Percentiles rank a stretch among this genome's conserved stretches.
phyloP scores from a whole-genome alignment of 192 early-diverging fungal species.

The Podila verticillata region DNA sequence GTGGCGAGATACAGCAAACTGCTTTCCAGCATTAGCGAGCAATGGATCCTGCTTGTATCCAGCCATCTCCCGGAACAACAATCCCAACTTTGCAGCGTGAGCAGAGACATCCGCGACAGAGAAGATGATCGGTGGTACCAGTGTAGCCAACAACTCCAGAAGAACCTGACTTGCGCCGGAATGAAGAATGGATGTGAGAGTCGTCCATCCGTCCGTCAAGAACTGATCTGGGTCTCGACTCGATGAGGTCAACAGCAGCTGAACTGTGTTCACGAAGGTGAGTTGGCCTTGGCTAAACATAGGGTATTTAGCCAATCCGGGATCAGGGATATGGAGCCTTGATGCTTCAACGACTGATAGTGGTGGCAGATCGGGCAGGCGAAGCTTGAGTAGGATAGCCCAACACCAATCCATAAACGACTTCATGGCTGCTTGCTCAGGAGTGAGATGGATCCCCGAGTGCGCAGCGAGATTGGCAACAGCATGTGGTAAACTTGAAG shows the following conservation, averaged over 20 bases:
- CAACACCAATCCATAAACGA: slow-evolving; percentile 59
- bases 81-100: slow-evolving; percentile 20
- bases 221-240: slow-evolving; percentile 53
- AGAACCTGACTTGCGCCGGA: slow-evolving; percentile 22
- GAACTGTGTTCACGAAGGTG: slow-evolving; percentile 47
- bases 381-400: slow-evolving; percentile 38
- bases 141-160: slow-evolving; percentile 24
- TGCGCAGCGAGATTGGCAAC: slow-evolving; percentile 36
- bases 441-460: slow-evolving; percentile 34
- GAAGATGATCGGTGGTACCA: slow-evolving; percentile 46
- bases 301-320: slow-evolving; percentile 35
- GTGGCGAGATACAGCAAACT: neutral
- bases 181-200: slow-evolving; percentile 45
- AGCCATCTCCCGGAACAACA: slow-evolving; percentile 46
- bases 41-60: slow-evolving; percentile 52
- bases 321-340: slow-evolving; percentile 28
- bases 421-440: slow-evolving; percentile 25
- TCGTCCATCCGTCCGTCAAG: slow-evolving; percentile 57
- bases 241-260: slow-evolving; percentile 52
- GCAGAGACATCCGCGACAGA: slow-evolving; percentile 9
- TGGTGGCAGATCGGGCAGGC: slow-evolving; percentile 34
- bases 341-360: slow-evolving; percentile 22
- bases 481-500: slow-evolving; percentile 36
- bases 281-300: slow-evolving; percentile 41
- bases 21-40: slow-evolving; percentile 16